These are phyloP conservation scores for Fusarium anguioides DNA, from an alignment of 2,329 filamentous ascomycete species.

Conservation along the genomic window DNA sequence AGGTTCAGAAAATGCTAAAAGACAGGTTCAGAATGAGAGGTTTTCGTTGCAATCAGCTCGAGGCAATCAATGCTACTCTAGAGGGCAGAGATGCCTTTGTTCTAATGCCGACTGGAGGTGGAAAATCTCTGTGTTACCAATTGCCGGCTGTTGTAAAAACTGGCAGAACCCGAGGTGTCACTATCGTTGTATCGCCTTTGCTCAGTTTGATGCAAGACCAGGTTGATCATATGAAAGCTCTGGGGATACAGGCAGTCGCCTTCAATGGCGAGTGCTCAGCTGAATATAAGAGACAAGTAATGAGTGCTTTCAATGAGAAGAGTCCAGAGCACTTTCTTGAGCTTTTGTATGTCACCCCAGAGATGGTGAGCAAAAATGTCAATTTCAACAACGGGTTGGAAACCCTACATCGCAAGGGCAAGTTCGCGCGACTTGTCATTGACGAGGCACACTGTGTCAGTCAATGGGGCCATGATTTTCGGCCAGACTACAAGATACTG, in stretches of 20 bases:
- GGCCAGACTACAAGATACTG: slow-evolving; percentile 92
- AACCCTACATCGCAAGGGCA: slow-evolving; percentile 73
- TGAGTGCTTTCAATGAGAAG: slow-evolving; percentile 69
- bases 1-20: slow-evolving; percentile 83
- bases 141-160: slow-evolving; percentile 85
- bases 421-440: slow-evolving; percentile 91
- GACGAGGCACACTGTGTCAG: slow-evolving; percentile 99
- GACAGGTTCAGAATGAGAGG: slow-evolving; percentile 85
- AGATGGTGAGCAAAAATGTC: slow-evolving; percentile 90
- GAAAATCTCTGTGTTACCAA: slow-evolving; percentile 97
- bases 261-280: slow-evolving; percentile 81
- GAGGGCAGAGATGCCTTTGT: slow-evolving; percentile 91
- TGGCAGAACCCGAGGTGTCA: slow-evolving; percentile 86
- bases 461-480: slow-evolving; percentile 98
- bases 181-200: slow-evolving; percentile 92
- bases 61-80: slow-evolving; percentile 95
- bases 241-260: slow-evolving; percentile 82
- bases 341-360: slow-evolving; percentile 93
- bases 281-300: slow-evolving; percentile 72
- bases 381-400: slow-evolving; percentile 74
- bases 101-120: slow-evolving; percentile 96
- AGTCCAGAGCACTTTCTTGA: slow-evolving; percentile 82
- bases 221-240: slow-evolving; percentile 79
- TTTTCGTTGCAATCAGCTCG: slow-evolving; percentile 90
- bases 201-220: slow-evolving; percentile 98